Evolutionary conservation across 1,284 basidiomycete species (phyloP), one percentile per base, ranked within the genome.

Genomic region (Stygiomarasmius scandens): DNA sequence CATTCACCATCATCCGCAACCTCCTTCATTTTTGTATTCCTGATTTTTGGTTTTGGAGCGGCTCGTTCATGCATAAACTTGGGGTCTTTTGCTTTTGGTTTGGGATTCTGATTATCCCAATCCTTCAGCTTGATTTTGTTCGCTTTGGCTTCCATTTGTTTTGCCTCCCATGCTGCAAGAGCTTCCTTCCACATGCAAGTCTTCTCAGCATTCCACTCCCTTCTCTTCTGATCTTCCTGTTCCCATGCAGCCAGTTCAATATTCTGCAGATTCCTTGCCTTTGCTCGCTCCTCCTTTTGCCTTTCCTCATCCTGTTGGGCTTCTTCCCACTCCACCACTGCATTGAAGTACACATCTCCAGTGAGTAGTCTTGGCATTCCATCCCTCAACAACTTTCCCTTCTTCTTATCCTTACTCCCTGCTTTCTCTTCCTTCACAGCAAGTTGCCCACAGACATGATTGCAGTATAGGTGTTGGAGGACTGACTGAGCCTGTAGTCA

Each of bases 271-370:
- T 41, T 41, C 16, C 38, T 41, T 4, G 38, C 38, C n/a, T 41
- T 19, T 41, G 6, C 38, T 16, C 38, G 6, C n/a, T 41, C 52
- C 25, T 47, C 44, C 52, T 54, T 55, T 24, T 41, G 25, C 22
- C 20, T 23, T 32, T 49, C 54, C 34, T 49, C 49, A 14, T 41
- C 24, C 14, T n/a, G 14, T 12, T 3, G 27, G 22, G 47, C 54
- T 27, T 20, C 44, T 1, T 55, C 54, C 20, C 22, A 1, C 34
- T 55, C 54, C 4, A 43, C n/a, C 16, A 55, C 54, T n/a, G 12
- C 23, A 19, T 49, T 46, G 5, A 48, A 49, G 25, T 48, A 55
- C 3, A 23, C 46, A 55, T 55, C 34, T n/a, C 46, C 46, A 5
- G 54, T 36, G 20, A 55, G n/a, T 4, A 48, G 19, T 3, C 24